Conservation (phyloP, 805 yeast species). For the Saturnispora mendoncae region DNA sequence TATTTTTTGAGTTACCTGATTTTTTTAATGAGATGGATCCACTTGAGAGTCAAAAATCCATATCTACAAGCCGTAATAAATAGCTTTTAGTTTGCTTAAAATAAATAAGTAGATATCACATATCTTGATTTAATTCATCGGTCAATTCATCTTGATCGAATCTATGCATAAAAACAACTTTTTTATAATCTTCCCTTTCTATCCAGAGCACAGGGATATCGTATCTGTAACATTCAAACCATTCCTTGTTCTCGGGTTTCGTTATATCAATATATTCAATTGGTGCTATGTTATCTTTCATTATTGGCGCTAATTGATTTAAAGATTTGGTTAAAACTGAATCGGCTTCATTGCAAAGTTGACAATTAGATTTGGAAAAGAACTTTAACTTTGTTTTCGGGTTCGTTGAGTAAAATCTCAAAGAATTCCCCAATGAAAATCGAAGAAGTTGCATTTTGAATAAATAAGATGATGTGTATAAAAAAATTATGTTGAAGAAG, state of each 20-base stretch:
- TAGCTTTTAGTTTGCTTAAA: too few species aligned
- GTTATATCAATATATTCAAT: conserved; percentile 48
- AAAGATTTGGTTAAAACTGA: conserved; percentile 38
- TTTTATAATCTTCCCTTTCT: conserved; percentile 39
- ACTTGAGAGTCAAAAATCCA: conserved; percentile 8
- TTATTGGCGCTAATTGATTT: conserved; percentile 18
- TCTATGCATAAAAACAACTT: conserved; percentile 61
- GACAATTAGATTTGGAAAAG: conserved; percentile 63
- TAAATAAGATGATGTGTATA: too few species aligned
- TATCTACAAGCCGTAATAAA: too few species aligned
- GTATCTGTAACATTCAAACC: conserved; percentile 64
- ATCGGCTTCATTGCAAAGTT: conserved; percentile 59
- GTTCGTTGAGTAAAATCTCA: conserved; percentile 3
- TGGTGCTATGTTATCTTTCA: conserved; percentile 24
- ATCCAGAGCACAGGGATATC: conserved; percentile 76
- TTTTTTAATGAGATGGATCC: conserved; percentile 13
- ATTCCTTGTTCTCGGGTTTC: conserved; percentile 46
- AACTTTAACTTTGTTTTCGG: conserved; percentile 35
- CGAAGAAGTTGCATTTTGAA: not conserved
- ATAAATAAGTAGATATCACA: conserved; percentile 14
- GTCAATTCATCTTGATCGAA: conserved; percentile 46
- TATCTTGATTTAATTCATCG: conserved; percentile 39
- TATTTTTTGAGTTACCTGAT: conserved; percentile 13
- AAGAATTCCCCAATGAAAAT: not conserved
- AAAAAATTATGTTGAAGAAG: too few species aligned